Conservation (phyloP, 2,329 filamentous ascomycete genomes). For the Phyllosticta citriasiana region DNA sequence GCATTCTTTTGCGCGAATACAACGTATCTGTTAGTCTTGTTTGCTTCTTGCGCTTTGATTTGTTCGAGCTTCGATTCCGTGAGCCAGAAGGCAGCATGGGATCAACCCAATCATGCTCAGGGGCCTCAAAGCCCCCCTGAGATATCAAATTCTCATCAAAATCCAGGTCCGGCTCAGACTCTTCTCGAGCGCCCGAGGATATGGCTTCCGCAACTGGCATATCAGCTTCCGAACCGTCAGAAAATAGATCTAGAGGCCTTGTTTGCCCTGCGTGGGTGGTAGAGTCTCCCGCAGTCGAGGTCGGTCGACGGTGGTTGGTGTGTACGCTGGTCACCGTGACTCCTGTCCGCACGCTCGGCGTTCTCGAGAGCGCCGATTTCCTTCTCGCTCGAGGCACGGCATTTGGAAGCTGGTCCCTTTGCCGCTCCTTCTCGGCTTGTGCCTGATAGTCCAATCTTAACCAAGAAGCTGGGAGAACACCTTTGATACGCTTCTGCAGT, state of each 20-base stretch:
- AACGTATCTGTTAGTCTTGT: constrained; percentile 29
- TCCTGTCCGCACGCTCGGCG: not conserved
- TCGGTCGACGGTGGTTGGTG: not conserved
- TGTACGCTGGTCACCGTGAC: not conserved
- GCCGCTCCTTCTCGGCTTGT: constrained; percentile 13
- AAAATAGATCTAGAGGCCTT: not conserved
- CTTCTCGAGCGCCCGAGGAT: too few species aligned
- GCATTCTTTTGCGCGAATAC: constrained; percentile 8
- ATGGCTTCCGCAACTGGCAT: not conserved
- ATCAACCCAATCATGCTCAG: constrained; percentile 38
- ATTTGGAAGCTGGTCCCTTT: not conserved
- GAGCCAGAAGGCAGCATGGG: constrained; percentile 25
- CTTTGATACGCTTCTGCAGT: constrained; percentile 32
- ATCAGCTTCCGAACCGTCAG: not conserved
- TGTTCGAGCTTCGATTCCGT: constrained; percentile 15
- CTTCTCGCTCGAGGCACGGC: not conserved
- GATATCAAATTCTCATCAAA: not conserved
- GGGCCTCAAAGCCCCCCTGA: constrained; percentile 22
- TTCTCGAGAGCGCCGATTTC: not conserved
- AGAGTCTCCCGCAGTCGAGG: not conserved
- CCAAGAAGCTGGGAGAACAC: constrained; percentile 42
- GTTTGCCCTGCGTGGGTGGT: not conserved
- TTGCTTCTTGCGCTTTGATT: constrained; percentile 22
- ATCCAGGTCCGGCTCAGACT: not conserved
- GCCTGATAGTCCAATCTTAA: constrained; percentile 36